A percentile compares a stretch with the other conserved stretches of the same genome.
Conservation (phyloP, 1,284 basidiomycete species). For the Tausonia pullulans region DNA sequence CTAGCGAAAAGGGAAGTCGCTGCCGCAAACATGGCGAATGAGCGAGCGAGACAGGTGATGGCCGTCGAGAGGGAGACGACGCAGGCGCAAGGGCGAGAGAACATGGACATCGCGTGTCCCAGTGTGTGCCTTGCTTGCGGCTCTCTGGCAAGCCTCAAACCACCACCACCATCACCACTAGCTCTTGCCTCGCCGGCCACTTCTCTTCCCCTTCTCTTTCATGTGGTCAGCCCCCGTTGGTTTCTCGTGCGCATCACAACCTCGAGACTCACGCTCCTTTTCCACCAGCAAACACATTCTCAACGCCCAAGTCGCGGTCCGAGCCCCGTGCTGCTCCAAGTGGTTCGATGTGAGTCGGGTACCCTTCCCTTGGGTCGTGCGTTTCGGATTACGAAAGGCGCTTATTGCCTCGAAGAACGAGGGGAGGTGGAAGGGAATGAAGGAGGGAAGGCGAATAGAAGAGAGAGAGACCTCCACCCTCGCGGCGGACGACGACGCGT, state of each 20-base stretch:
- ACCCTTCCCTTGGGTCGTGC: not conserved
- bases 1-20: conserved; percentile 82
- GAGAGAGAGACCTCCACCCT: no score
- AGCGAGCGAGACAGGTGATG: not conserved
- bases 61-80: no score
- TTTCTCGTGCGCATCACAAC: no score
- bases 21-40: conserved; percentile 63
- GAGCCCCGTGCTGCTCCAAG: conserved; percentile 86
- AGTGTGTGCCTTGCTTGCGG: no score
- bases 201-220: no score
- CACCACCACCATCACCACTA: no score
- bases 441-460: not conserved
- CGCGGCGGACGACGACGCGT: no score
- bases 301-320: conserved; percentile 85
- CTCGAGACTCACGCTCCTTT: not conserved
- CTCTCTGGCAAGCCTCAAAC: no score
- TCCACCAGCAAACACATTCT: conserved; percentile 71
- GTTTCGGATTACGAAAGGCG: not conserved
- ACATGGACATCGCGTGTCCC: no score
- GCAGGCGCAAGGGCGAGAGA: no score
- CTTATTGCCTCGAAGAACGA: not conserved
- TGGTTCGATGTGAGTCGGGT: conserved; percentile 62
- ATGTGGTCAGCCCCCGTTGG: no score
- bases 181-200: no score
- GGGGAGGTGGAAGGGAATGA: not conserved